phyloP scores from a whole-genome alignment of 306 rosid genomes.

The Lupinus albus region DNA sequence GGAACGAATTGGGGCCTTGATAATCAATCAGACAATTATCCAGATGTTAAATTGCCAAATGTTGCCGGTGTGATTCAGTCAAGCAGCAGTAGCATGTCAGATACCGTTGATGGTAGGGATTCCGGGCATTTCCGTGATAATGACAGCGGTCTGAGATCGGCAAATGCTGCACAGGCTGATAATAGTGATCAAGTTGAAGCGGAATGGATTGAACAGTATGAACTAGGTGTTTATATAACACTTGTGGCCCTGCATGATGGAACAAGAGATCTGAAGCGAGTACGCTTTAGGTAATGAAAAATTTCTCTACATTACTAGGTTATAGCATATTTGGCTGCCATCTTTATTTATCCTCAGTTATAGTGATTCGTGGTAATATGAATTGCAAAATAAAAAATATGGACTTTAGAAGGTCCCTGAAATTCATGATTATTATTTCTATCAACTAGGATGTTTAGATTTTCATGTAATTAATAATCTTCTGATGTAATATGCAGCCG shows the following conservation, averaged over 20 bases:
- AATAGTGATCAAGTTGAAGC: slow-evolving; percentile 73
- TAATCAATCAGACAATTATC: slow-evolving; percentile 48
- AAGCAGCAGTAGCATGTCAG: slow-evolving; percentile 53
- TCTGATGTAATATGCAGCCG: slow-evolving; percentile 65
- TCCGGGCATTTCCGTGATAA: slow-evolving; percentile 64
- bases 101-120: slow-evolving; percentile 61
- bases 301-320: slow-evolving; percentile 5
- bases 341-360: neutral
- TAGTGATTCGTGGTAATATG: neutral
- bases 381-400: neutral
- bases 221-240: slow-evolving; percentile 96
- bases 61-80: slow-evolving; percentile 53
- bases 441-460: neutral
- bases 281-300: slow-evolving; percentile 82
- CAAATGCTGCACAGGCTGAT: slow-evolving; percentile 47
- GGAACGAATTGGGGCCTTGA: slow-evolving; percentile 49
- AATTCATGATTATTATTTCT: slow-evolving; percentile 12
- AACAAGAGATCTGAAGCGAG: slow-evolving; percentile 92
- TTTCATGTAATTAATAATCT: neutral
- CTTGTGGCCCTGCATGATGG: slow-evolving; percentile 86
- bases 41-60: slow-evolving; percentile 52
- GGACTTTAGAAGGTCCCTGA: neutral
- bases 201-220: slow-evolving; percentile 97
- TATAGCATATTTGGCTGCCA: neutral
- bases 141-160: slow-evolving; percentile 55